phyloP scores from a whole-genome alignment of 2,329 filamentous ascomycete species.

The Tolypocladium amazonense region DNA sequence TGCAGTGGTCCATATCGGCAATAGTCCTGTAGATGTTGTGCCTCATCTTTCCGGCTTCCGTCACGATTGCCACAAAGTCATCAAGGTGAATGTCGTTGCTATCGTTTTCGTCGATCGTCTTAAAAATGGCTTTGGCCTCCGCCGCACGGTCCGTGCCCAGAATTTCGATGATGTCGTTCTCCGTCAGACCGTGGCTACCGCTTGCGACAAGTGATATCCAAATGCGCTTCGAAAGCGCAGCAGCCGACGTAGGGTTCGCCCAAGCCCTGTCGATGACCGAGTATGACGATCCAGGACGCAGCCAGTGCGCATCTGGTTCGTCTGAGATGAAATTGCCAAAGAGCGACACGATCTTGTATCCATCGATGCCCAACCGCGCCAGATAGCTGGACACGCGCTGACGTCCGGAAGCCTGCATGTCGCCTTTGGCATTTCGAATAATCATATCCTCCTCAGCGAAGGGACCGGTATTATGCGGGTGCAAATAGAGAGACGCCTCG shows the following conservation, averaged over 20 bases:
- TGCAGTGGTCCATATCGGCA: neutral
- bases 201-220: neutral
- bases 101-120: neutral
- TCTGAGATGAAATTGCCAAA: neutral
- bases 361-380: neutral
- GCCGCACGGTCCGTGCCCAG: neutral
- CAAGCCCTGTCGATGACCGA: neutral
- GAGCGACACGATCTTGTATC: neutral
- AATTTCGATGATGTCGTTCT: neutral
- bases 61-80: neutral
- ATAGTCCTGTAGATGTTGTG: neutral
- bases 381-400: neutral
- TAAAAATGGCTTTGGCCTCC: neutral
- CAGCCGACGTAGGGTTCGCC: neutral
- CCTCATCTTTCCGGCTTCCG: neutral
- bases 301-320: neutral
- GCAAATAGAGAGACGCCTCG: neutral
- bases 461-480: neutral
- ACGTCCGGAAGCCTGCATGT: neutral
- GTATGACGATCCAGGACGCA: neutral
- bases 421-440: neutral
- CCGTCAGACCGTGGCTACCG: neutral
- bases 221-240: neutral
- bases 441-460: neutral
- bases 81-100: neutral